Conservation (phyloP, 495 filamentous ascomycete genomes). For the Echria macrotheca region DNA sequence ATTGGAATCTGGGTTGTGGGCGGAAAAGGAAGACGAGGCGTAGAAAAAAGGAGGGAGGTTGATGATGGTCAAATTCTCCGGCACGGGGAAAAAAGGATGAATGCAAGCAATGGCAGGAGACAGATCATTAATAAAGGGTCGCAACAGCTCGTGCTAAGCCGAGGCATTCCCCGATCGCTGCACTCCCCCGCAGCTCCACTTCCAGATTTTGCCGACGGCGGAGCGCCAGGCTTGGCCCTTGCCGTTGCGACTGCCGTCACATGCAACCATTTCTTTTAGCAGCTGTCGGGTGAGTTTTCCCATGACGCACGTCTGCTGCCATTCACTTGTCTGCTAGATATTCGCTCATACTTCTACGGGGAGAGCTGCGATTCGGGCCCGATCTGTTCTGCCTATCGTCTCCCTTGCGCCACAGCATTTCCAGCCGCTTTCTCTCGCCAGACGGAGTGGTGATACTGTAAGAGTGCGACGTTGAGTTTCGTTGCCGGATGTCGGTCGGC, state of each 20-base stretch:
- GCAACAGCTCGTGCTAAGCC: slow-evolving; percentile 6
- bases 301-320: slow-evolving; percentile 7
- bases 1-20: slow-evolving; percentile 41
- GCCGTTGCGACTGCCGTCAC: slow-evolving; percentile 9
- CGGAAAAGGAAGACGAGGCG: not conserved
- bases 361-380: too few relatives aligned
- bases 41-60: too few relatives aligned
- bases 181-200: slow-evolving; percentile 3
- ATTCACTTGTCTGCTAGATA: not conserved
- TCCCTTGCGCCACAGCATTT: too few relatives aligned
- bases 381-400: too few relatives aligned
- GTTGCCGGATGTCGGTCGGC: too few relatives aligned
- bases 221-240: slow-evolving; percentile 6
- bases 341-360: not conserved
- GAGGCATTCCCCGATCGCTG: too few relatives aligned
- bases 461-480: too few relatives aligned
- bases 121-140: slow-evolving; percentile 13
- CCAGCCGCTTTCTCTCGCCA: too few relatives aligned
- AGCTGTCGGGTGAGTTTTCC: slow-evolving; percentile 11
- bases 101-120: not conserved
- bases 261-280: slow-evolving; percentile 13
- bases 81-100: slow-evolving; percentile 3
- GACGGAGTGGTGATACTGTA: too few relatives aligned
- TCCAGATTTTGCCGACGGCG: slow-evolving; percentile 14
- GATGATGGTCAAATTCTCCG: slow-evolving; percentile 1